A percentile compares a stretch with the other conserved stretches of the same genome.
phyloP scores from a whole-genome alignment of 169 alveolate genomes.

The Eimeria praecox region DNA sequence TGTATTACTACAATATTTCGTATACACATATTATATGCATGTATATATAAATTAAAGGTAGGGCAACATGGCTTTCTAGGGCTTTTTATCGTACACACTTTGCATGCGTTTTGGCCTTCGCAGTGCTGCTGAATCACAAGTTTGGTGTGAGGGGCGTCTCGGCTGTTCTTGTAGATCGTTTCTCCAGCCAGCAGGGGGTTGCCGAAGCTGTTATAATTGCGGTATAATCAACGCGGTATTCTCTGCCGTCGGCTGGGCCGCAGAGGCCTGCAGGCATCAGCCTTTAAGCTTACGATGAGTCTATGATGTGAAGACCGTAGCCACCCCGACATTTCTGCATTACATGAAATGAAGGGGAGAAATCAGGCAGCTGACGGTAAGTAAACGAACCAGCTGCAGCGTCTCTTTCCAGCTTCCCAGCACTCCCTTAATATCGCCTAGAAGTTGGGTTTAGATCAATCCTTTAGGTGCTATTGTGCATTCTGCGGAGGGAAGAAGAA shows the following conservation, averaged over 20 bases:
- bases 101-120: conserved; percentile 7
- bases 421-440: conserved; percentile 37
- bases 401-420: conserved; percentile 46
- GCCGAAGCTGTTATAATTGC: conserved; percentile 32
- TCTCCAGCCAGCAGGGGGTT: conserved; percentile 50
- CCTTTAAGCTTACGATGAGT: conserved; percentile 43
- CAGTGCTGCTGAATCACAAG: conserved; percentile 73
- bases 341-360: background rate
- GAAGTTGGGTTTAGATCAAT: background rate
- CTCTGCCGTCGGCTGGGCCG: background rate
- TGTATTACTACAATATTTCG: background rate
- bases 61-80: background rate
- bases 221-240: background rate
- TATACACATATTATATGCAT: background rate
- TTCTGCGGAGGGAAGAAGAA: too few relatives aligned
- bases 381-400: conserved; percentile 21
- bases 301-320: conserved; percentile 58
- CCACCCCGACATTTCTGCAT: conserved; percentile 22
- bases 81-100: background rate
- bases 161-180: conserved; percentile 33
- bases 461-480: background rate
- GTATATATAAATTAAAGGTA: background rate
- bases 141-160: conserved; percentile 59
- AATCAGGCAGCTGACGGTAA: background rate
- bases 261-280: background rate